Conservation (phyloP, 768 basidiomycete genomes). For the Gymnopilus junonius region DNA sequence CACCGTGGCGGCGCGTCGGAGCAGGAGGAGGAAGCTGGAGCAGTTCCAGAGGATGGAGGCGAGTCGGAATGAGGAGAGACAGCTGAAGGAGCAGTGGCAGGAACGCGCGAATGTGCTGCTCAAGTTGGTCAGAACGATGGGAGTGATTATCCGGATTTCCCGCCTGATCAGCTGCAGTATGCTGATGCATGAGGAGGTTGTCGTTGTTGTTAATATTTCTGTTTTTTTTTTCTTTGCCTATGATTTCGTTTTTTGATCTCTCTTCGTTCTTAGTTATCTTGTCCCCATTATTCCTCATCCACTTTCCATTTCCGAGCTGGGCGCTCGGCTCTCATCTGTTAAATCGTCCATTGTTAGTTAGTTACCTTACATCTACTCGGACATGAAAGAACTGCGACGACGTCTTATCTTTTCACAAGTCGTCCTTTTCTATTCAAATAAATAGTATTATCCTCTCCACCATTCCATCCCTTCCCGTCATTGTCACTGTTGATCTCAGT, state of each 20-base stretch:
- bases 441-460: background rate
- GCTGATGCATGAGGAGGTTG: conserved; percentile 48
- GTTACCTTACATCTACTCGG: background rate
- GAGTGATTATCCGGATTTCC: conserved; percentile 57
- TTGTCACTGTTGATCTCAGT: too few relatives aligned
- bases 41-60: conserved; percentile 72
- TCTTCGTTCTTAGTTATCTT: background rate
- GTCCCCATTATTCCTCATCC: background rate
- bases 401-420: background rate
- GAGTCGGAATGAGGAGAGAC: conserved; percentile 51
- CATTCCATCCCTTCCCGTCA: background rate
- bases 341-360: too few relatives aligned
- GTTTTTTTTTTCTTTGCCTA: background rate
- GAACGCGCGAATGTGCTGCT: conserved; percentile 51
- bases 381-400: background rate
- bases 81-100: conserved; percentile 67
- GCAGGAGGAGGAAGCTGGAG: conserved; percentile 77
- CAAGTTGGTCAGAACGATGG: conserved; percentile 58
- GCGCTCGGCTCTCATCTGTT: too few relatives aligned
- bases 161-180: conserved; percentile 52
- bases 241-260: background rate
- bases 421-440: conserved; percentile 1
- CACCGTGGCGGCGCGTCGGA: conserved; percentile 82
- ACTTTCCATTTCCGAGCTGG: background rate
- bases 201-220: background rate